Conservation (phyloP, 139 green algal genomes). For the Chlorella sp. region DNA sequence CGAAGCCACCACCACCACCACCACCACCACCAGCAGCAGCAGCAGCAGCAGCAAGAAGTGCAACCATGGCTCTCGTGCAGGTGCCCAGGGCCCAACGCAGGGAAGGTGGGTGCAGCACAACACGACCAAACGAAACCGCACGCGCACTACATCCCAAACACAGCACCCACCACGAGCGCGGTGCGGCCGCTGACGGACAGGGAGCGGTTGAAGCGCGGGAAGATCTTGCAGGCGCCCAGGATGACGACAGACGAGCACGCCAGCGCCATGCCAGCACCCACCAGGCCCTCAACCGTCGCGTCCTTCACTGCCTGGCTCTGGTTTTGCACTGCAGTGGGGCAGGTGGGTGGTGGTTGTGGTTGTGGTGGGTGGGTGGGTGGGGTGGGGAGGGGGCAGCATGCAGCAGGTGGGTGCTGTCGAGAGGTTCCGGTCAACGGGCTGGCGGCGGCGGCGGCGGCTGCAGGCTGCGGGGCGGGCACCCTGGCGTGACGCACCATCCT, state of each 20-base stretch:
- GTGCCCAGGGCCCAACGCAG: no score
- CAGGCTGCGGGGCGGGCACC: no score
- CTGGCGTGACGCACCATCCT: neutral
- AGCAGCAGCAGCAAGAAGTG: neutral
- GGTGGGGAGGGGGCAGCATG: no score
- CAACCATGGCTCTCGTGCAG: neutral
- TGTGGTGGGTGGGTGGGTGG: neutral
- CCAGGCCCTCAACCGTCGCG: conserved; percentile 1
- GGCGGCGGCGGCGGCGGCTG: no score
- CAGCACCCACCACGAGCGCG: conserved; percentile 42
- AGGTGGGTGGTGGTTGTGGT: no score
- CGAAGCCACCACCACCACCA: no score
- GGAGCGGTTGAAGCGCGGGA: conserved; percentile 40
- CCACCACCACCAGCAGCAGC: neutral
- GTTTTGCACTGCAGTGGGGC: neutral
- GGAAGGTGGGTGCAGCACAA: no score
- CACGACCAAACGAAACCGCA: neutral
- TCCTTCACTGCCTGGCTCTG: conserved; percentile 9
- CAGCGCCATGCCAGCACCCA: conserved; percentile 11
- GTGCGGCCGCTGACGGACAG: conserved; percentile 40
- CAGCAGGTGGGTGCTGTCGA: neutral
- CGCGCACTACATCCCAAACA: neutral
- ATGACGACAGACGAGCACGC: conserved; percentile 19
- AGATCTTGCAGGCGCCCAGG: conserved; percentile 43
- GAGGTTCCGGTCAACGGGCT: neutral